phyloP scores from a whole-genome alignment of 208 protist species.

The Leishmania braziliensis region DNA sequence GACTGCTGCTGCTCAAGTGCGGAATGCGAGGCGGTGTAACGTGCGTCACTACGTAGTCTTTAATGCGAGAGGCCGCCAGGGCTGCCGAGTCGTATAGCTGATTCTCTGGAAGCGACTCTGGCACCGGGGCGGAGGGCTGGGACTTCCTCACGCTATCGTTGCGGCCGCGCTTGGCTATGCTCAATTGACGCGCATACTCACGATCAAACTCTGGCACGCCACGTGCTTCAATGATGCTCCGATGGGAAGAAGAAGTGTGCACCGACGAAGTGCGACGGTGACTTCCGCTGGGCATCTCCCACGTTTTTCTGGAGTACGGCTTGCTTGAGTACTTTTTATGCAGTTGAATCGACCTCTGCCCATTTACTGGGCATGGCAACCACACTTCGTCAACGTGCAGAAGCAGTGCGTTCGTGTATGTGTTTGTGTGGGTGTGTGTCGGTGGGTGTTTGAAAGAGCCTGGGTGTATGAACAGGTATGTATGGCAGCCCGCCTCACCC shows the following conservation, averaged over 20 bases:
- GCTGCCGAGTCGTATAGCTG: conserved; percentile 15
- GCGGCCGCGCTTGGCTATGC: conserved; percentile 42
- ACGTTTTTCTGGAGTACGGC: neutral
- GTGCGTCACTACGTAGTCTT: conserved; percentile 37
- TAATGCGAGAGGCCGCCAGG: conserved; percentile 25
- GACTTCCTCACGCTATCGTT: conserved; percentile 26
- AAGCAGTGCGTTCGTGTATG: neutral
- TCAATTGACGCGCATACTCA: conserved; percentile 55
- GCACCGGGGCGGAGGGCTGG: conserved; percentile 6
- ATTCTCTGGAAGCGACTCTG: conserved; percentile 1
- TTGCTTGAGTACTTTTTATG: neutral
- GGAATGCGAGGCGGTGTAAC: conserved; percentile 25
- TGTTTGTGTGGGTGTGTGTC: too few species aligned
- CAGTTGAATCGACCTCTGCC: neutral
- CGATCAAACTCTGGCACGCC: conserved; percentile 61
- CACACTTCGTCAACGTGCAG: neutral
- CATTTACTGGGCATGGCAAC: neutral
- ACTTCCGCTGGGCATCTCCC: conserved; percentile 6
- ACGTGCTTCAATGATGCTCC: conserved; percentile 63
- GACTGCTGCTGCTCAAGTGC: neutral
- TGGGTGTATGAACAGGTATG: neutral
- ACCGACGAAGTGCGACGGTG: conserved; percentile 19
- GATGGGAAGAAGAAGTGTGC: conserved; percentile 54
- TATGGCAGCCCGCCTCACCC: neutral
- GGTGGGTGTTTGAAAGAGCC: neutral